These are phyloP conservation scores for Populus tremula DNA, from an alignment of 345 rosid genomes.

Conservation along the genomic window DNA sequence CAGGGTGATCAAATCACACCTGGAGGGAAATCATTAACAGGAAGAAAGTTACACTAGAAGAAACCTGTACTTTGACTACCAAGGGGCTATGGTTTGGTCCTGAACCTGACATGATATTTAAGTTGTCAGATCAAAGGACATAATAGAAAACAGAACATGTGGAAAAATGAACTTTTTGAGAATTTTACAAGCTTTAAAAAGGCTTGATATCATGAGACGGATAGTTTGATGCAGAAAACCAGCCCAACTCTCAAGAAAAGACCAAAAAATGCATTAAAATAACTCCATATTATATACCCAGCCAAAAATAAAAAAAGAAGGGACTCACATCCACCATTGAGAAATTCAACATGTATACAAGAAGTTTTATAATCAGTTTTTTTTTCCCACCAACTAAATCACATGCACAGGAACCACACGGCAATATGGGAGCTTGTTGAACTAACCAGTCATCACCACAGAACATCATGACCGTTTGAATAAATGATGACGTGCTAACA, in stretches of 20 bases:
- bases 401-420: neutral
- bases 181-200: neutral
- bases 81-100: neutral
- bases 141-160: neutral
- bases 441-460: conserved; percentile 38
- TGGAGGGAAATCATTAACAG: neutral
- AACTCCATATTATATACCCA: neutral
- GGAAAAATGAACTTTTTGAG: neutral
- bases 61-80: neutral
- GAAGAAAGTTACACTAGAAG: neutral
- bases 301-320: neutral
- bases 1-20: neutral
- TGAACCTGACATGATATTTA: neutral
- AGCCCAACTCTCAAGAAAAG: neutral
- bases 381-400: neutral
- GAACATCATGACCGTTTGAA: conserved; percentile 53
- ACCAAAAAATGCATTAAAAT: neutral
- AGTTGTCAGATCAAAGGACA: neutral
- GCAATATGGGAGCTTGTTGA: neutral
- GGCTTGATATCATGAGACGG: neutral
- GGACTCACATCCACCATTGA: neutral
- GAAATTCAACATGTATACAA: neutral
- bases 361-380: neutral
- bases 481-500: conserved; percentile 66
- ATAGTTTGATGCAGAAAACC: neutral